Evolutionary conservation across 2,329 filamentous ascomycete species (phyloP), one percentile per base, ranked within the genome.

Genomic region (Talaromyces sp.): DNA sequence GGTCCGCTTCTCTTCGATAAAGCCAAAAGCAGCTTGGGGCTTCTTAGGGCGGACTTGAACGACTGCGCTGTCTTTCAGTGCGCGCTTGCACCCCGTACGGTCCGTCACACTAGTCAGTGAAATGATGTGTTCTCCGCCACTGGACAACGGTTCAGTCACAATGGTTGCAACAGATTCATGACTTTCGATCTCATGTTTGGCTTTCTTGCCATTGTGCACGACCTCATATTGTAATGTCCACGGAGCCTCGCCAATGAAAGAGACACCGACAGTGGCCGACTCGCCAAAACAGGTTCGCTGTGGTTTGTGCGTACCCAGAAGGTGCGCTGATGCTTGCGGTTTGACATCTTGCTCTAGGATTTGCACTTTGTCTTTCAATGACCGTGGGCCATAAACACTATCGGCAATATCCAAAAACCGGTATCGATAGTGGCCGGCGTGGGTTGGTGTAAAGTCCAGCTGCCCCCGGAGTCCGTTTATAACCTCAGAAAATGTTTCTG

Each of bases 191-290:
- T 84, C 86, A 70, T 90, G 85, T 61, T 91, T 89, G 68, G 87
- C 89, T 62, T 93, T 88, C 78, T 91, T 96, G 64, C 93, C 93
- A 64, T 93, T 91, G 77, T 98, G 91, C 7, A 97, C 86, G 47
- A 97, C 82, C 77, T 98, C 95, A 81, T 96, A 99, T 74, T 98
- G 93, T 45, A 99, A 80, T 25, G 85, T 90, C 83, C 94, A 98
- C 0, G 96, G 95, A 19, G 89, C 85, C 71, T 98, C 93, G 49
- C 96, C 95, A 54, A 88, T 83, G 49, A 98, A 85, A 61, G 84
- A 79, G 45, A 97, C 87, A 64, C 92, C 87, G 31, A 95, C 87
- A 36, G 89, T 86, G 6, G 93, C 87, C 22, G 89, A 84, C 64
- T 96, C 89, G 67, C 95, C 92, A 64, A 98, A 89, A 74, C 95